These are phyloP conservation scores for Lipomyces chichibuensis DNA, from an alignment of 805 yeast genomes.

Conservation along the genomic window DNA sequence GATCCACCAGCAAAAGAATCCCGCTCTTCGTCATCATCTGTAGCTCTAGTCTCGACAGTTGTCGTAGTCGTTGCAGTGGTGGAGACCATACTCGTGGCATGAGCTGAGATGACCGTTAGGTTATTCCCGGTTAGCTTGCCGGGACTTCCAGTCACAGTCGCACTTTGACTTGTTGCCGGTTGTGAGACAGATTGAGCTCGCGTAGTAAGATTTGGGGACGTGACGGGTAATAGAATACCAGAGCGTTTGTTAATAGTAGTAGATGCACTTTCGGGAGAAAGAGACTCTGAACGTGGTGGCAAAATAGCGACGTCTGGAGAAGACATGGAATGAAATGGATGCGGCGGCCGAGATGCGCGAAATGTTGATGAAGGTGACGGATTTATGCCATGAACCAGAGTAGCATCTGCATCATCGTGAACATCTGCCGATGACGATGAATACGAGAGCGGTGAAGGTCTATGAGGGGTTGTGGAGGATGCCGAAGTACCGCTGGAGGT, in stretches of 20 bases:
- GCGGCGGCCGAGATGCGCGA: background rate
- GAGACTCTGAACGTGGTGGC: background rate
- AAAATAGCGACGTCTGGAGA: constrained; percentile 7
- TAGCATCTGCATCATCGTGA: background rate
- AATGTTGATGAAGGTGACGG: background rate
- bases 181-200: constrained; percentile 4
- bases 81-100: background rate
- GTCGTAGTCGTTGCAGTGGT: background rate
- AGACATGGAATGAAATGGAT: background rate
- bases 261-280: background rate
- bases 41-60: background rate
- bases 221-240: background rate
- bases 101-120: background rate
- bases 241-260: background rate
- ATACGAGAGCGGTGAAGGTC: constrained; percentile 3
- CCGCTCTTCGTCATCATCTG: constrained; percentile 8
- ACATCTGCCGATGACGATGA: background rate
- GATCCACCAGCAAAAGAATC: constrained; percentile 2
- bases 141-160: background rate
- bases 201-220: background rate
- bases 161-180: background rate
- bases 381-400: background rate
- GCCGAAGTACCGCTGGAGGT: background rate
- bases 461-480: background rate
- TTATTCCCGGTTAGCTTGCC: background rate